phyloP scores from a whole-genome alignment of 371 early-diverging fungal species.

The Choanephora cucurbitarum region DNA sequence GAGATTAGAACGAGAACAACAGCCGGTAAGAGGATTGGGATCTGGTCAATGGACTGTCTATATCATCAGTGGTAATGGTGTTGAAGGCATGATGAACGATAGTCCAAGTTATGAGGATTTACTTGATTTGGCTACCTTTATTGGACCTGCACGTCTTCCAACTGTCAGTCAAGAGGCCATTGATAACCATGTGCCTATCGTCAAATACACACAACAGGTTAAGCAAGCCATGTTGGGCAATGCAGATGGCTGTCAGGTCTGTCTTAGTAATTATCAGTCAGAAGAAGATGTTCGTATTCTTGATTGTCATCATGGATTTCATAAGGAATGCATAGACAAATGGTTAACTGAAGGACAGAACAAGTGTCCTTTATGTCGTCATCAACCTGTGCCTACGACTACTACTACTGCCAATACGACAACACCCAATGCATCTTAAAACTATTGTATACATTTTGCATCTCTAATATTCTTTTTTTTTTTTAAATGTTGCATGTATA shows the following conservation, averaged over 20 bases:
- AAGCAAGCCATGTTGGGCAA: conserved; percentile 27
- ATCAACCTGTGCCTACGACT: conserved; percentile 17
- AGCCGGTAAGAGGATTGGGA: background rate
- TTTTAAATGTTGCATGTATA: too few relatives aligned
- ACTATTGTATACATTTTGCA: too few relatives aligned
- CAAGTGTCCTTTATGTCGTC: conserved; percentile 30
- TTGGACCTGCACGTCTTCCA: conserved; percentile 54
- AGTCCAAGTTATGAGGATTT: conserved; percentile 51
- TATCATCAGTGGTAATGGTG: conserved; percentile 28
- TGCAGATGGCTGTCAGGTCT: conserved; percentile 49
- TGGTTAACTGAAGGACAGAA: conserved; percentile 56
- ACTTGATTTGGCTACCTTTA: conserved; percentile 43
- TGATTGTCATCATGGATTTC: conserved; percentile 76
- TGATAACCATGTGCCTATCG: conserved; percentile 29
- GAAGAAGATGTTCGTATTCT: conserved; percentile 62
- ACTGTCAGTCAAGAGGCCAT: conserved; percentile 48
- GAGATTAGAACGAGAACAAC: conserved; percentile 10
- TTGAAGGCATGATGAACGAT: conserved; percentile 14
- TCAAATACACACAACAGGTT: conserved; percentile 30
- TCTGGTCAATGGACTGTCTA: conserved; percentile 30
- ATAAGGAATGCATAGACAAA: conserved; percentile 78
- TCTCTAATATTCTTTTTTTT: too few relatives aligned
- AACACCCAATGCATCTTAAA: too few relatives aligned
- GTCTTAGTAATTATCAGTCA: conserved; percentile 62
- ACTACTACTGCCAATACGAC: too few relatives aligned